Conservation (phyloP, 2,329 filamentous ascomycete species). For the Penicillium sp. region DNA sequence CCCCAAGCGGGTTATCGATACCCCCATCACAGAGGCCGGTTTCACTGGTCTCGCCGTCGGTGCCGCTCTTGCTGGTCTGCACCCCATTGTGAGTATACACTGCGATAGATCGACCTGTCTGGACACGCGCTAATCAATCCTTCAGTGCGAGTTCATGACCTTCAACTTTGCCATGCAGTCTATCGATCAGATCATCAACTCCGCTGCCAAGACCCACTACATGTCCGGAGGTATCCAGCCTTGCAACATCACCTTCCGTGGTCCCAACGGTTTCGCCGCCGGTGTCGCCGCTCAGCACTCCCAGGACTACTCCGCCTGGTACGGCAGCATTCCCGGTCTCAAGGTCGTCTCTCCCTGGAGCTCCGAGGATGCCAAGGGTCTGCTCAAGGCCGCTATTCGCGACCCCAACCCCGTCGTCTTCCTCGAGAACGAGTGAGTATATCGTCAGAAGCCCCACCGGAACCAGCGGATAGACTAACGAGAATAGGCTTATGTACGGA, state of each 20-base stretch:
- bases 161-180: slow-evolving; percentile 99
- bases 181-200: slow-evolving; percentile 99
- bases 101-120: neutral
- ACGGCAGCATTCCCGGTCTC: slow-evolving; percentile 93
- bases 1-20: slow-evolving; percentile 96
- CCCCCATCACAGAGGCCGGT: slow-evolving; percentile 95
- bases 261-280: slow-evolving; percentile 94
- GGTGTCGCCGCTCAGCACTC: slow-evolving; percentile 98
- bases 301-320: slow-evolving; percentile 98
- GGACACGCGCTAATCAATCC: slow-evolving; percentile 8
- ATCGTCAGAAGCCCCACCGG: neutral
- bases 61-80: slow-evolving; percentile 88
- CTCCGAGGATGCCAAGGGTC: slow-evolving; percentile 95
- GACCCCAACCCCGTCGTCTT: slow-evolving; percentile 97
- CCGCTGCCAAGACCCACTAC: slow-evolving; percentile 97
- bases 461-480: neutral
- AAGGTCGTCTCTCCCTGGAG: slow-evolving; percentile 98
- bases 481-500: slow-evolving; percentile 73
- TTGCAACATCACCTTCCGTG: slow-evolving; percentile 99
- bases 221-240: slow-evolving; percentile 99
- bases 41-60: slow-evolving; percentile 93
- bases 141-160: slow-evolving; percentile 98
- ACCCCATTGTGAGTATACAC: slow-evolving; percentile 75
- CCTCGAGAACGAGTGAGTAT: slow-evolving; percentile 74
- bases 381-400: slow-evolving; percentile 95